Conservation (phyloP, 495 filamentous ascomycete genomes). For the Evernia prunastri region DNA sequence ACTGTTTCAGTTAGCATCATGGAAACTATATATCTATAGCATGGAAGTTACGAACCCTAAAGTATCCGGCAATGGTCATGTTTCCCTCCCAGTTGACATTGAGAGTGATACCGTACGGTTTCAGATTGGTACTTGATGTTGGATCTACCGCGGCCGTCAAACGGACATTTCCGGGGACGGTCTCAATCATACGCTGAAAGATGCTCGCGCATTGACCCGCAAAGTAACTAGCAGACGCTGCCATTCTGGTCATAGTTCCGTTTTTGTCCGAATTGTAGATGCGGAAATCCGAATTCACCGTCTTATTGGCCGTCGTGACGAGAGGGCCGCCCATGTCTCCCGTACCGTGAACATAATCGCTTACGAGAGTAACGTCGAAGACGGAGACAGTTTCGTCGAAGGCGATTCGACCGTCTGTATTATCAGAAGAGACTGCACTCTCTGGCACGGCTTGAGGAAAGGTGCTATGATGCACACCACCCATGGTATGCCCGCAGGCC, state of each 20-base stretch:
- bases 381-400: slow-evolving; percentile 39
- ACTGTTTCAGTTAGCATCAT: not conserved
- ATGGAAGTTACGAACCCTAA: slow-evolving; percentile 5
- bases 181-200: slow-evolving; percentile 57
- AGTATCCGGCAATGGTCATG: slow-evolving; percentile 22
- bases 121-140: slow-evolving; percentile 20
- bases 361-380: slow-evolving; percentile 52
- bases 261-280: slow-evolving; percentile 54
- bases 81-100: slow-evolving; percentile 21
- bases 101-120: slow-evolving; percentile 18
- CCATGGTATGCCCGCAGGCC: slow-evolving; percentile 57
- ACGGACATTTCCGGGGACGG: slow-evolving; percentile 45
- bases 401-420: slow-evolving; percentile 31
- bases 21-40: not conserved
- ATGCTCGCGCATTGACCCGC: slow-evolving; percentile 43
- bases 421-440: slow-evolving; percentile 40
- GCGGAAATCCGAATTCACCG: slow-evolving; percentile 48
- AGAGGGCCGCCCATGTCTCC: slow-evolving; percentile 32
- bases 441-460: slow-evolving; percentile 48
- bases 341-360: slow-evolving; percentile 49
- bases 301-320: slow-evolving; percentile 39
- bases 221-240: slow-evolving; percentile 35
- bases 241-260: slow-evolving; percentile 46
- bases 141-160: slow-evolving; percentile 49
- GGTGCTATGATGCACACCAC: slow-evolving; percentile 50